Evolutionary conservation across 2,329 filamentous ascomycete genomes (phyloP).

Genomic region (Penicillium sp.): DNA sequence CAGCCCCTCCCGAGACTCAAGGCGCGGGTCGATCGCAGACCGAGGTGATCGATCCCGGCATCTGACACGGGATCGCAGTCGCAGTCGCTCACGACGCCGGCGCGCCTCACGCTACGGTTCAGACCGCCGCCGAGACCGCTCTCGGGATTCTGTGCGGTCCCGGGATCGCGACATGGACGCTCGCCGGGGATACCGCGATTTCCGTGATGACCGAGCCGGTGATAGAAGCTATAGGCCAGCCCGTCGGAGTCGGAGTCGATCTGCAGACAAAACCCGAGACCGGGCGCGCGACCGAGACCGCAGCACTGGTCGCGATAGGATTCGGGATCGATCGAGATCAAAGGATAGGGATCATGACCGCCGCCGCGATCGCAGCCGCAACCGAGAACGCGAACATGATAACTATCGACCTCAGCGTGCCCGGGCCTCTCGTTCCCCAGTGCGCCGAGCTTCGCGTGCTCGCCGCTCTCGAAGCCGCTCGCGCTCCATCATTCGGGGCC

Average conservation of each 20-base stretch:
- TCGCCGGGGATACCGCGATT: conserved; percentile 34
- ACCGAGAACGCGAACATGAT: conserved; percentile 25
- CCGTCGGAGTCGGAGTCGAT: conserved; percentile 39
- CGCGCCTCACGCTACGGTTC: conserved; percentile 32
- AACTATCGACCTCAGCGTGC: conserved; percentile 28
- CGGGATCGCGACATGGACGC: conserved; percentile 38
- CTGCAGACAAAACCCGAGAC: conserved; percentile 27
- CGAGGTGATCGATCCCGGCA: conserved; percentile 26
- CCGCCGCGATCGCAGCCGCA: conserved; percentile 24
- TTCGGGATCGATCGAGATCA: conserved; percentile 18
- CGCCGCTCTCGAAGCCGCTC: conserved; percentile 14
- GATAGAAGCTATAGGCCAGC: conserved; percentile 36
- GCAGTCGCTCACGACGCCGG: conserved; percentile 33
- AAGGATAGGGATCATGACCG: conserved; percentile 23
- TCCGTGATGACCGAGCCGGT: conserved; percentile 28
- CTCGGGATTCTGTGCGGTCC: conserved; percentile 32
- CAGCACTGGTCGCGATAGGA: conserved; percentile 19
- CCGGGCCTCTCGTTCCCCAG: conserved; percentile 27
- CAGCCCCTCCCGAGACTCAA: conserved; percentile 31
- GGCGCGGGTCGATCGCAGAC: conserved; percentile 30
- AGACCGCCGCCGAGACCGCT: conserved; percentile 31
- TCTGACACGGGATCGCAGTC: conserved; percentile 29
- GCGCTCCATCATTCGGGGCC: conserved; percentile 13
- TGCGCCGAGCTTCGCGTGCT: conserved; percentile 17
- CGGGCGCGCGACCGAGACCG: conserved; percentile 27